Evolutionary conservation across 345 rosid species (phyloP).

Genomic region (Populus ilicifolia): DNA sequence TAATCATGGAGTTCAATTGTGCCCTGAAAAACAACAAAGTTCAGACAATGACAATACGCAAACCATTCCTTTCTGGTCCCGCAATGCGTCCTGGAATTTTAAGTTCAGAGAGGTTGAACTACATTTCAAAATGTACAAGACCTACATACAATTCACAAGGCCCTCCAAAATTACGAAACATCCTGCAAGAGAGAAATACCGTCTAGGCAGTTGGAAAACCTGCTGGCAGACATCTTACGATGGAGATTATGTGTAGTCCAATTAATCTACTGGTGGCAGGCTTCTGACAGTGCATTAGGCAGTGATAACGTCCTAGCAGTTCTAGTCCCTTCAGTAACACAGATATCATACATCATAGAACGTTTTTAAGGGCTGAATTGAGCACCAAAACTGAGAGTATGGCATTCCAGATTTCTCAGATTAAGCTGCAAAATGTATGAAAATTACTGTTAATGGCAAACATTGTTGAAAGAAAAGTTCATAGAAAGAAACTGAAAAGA

Average conservation of each 20-base stretch:
- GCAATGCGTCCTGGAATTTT: background rate
- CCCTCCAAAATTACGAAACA: background rate
- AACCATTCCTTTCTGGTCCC: background rate
- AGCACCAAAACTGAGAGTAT: conserved; percentile 63
- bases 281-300: background rate
- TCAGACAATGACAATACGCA: background rate
- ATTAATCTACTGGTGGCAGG: background rate
- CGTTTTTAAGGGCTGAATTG: conserved; percentile 29
- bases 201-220: background rate
- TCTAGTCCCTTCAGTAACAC: background rate
- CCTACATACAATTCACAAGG: background rate
- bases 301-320: background rate
- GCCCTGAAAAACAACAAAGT: background rate
- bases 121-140: background rate
- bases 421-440: conserved; percentile 49
- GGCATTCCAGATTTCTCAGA: conserved; percentile 75
- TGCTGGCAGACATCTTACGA: background rate
- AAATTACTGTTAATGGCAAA: background rate
- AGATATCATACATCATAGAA: conserved; percentile 7
- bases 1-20: no score
- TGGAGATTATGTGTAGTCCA: background rate
- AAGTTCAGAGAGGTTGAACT: background rate
- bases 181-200: background rate
- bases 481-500: no score
- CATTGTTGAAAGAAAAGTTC: background rate